Evolutionary conservation across 1,139 yeast genomes (phyloP), one percentile per base, ranked within the genome.

Genomic region (Spencermartinsiella ligniputridi): DNA sequence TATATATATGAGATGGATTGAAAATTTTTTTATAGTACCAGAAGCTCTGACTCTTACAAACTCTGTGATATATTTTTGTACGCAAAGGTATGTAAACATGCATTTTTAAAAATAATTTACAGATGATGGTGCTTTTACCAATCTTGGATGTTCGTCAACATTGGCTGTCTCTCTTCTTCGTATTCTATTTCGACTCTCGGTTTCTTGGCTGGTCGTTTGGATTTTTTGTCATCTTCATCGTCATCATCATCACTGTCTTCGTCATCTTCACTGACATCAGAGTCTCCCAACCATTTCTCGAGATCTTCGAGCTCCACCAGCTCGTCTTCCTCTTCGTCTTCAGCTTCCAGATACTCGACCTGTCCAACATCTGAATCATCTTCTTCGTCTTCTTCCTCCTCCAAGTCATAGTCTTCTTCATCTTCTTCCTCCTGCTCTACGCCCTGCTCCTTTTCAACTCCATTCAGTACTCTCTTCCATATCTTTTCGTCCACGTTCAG

Each of bases 401-500:
- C 78, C 41, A 75, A 82, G 44, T 76, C 78, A 44, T 81, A 88
- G 37, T 78, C 79, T 44, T 80, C 82, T 45, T 77, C 81, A 39
- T 74, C 75, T 40, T 75, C 81, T 34, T 79, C 80, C 48, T 79
- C 83, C 40, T 79, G 85, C 49, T 79, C 83, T 52, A 77, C 79
- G 42, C 79, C 75, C 59, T 74, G 73, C 40, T 69, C 69, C 41
- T 76, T 76, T 51, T 76, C 82, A 57, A 83, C 81, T 53, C 78
- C 80, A 54, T 92, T 88, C 70, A 92, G 77, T 20, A 92, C 95
- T 70, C 81, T 87, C 75, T 84, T 83, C 98, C 98, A 92, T 51
- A 92, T 81, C 69, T 82, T 83, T 61, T 90, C 97, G 58, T 92
- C 97, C 37, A 92, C 98, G 61, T 92, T 92, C 62, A 92, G 74